phyloP scores from a whole-genome alignment of 2,329 filamentous ascomycete species.

The Knoxdaviesia capensis region DNA sequence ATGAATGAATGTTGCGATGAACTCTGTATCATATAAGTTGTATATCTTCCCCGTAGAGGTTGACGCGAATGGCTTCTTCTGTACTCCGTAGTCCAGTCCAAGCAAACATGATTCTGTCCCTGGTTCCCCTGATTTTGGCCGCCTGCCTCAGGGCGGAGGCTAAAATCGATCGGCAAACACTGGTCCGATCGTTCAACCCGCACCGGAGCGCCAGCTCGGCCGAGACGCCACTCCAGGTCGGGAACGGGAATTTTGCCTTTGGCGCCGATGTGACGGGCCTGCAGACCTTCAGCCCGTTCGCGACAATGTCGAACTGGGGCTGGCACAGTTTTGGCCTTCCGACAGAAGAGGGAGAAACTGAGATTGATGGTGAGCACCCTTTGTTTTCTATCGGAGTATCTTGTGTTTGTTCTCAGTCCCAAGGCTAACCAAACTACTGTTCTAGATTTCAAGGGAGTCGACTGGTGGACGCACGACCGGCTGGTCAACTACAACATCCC shows the following conservation, averaged over 20 bases:
- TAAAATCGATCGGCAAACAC: not conserved
- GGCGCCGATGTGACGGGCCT: slow-evolving; percentile 24
- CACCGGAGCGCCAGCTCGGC: not conserved
- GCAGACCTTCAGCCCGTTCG: slow-evolving; percentile 24
- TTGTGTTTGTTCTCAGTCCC: not conserved
- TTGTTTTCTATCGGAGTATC: not conserved
- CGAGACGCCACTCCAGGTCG: slow-evolving; percentile 27
- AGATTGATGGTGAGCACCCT: not conserved
- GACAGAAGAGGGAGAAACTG: slow-evolving; percentile 8
- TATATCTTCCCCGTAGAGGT: too few relatives aligned
- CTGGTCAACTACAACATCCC: slow-evolving; percentile 18
- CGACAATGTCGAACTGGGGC: slow-evolving; percentile 25
- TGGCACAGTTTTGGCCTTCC: slow-evolving; percentile 28
- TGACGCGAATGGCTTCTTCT: too few relatives aligned
- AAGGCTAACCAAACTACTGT: not conserved
- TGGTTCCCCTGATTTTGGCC: too few relatives aligned
- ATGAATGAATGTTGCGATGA: too few relatives aligned
- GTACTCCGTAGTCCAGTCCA: too few relatives aligned
- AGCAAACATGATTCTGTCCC: too few relatives aligned
- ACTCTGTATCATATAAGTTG: too few relatives aligned
- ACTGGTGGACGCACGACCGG: slow-evolving; percentile 14
- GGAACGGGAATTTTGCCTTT: slow-evolving; percentile 28
- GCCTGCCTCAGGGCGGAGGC: too few relatives aligned
- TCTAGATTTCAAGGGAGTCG: slow-evolving; percentile 13
- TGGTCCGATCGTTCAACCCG: slow-evolving; percentile 2